phyloP scores from a whole-genome alignment of 2,329 filamentous ascomycete genomes.

The Didymella pinodella region DNA sequence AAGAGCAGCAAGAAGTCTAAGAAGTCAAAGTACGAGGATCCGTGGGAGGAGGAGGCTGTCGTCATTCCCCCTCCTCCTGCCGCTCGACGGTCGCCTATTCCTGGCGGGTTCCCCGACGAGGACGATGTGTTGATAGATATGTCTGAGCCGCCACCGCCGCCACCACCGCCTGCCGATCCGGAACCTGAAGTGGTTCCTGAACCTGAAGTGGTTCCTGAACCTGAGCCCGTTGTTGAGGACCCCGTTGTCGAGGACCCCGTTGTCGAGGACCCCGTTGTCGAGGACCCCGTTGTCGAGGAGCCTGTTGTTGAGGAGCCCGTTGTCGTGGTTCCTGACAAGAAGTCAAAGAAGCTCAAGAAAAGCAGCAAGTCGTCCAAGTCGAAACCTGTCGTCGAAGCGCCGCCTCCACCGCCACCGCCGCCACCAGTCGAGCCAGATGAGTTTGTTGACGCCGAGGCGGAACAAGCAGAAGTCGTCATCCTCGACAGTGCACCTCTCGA shows the following conservation, averaged over 20 bases:
- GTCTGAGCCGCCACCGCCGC: slow-evolving; percentile 52
- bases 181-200: slow-evolving; percentile 31
- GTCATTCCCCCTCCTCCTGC: slow-evolving; percentile 18
- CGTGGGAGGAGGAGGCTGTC: slow-evolving; percentile 27
- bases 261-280: no score
- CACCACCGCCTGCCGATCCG: slow-evolving; percentile 47
- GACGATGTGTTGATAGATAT: slow-evolving; percentile 50
- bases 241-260: no score
- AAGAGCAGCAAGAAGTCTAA: slow-evolving; percentile 20
- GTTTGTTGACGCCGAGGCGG: slow-evolving; percentile 32
- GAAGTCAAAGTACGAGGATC: slow-evolving; percentile 18
- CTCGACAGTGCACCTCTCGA: slow-evolving; percentile 32
- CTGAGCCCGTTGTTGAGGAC: slow-evolving; percentile 17
- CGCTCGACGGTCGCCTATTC: slow-evolving; percentile 50
- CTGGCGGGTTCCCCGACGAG: slow-evolving; percentile 58
- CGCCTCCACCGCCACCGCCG: slow-evolving; percentile 39
- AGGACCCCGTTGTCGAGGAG: no score
- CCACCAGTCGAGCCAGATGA: slow-evolving; percentile 35
- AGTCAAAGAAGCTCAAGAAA: slow-evolving; percentile 47
- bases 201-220: slow-evolving; percentile 18
- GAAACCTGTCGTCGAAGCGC: slow-evolving; percentile 39
- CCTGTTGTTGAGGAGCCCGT: slow-evolving; percentile 12
- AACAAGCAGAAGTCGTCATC: slow-evolving; percentile 33
- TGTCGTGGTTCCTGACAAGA: slow-evolving; percentile 41
- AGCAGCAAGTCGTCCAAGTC: slow-evolving; percentile 33